Evolutionary conservation across 345 rosid genomes (phyloP).

Genomic region (Microcos paniculata): DNA sequence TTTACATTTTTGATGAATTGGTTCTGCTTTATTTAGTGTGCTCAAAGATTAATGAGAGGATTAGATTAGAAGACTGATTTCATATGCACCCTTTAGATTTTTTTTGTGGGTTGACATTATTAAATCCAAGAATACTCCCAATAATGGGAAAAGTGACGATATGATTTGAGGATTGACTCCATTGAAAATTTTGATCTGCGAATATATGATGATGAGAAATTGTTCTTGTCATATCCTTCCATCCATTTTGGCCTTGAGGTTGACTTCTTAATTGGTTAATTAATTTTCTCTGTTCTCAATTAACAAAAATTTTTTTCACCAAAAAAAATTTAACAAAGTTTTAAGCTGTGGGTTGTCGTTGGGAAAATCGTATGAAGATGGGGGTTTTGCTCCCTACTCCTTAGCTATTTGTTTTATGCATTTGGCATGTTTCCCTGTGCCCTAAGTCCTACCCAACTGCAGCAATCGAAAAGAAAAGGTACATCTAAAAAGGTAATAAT

Average conservation of each 20-base stretch:
- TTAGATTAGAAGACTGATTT: neutral
- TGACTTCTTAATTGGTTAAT: neutral
- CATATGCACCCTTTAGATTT: neutral
- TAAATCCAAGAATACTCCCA: conserved; percentile 14
- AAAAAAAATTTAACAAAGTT: too few relatives aligned
- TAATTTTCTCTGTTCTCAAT: neutral
- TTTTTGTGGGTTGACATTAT: conserved; percentile 5
- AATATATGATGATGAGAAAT: neutral
- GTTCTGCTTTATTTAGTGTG: neutral
- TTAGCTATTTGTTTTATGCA: neutral
- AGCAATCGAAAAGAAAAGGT: too few relatives aligned
- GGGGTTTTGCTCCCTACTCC: too few relatives aligned
- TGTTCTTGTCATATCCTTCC: neutral
- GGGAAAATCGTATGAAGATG: too few relatives aligned
- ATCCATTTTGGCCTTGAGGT: neutral
- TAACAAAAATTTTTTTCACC: too few relatives aligned
- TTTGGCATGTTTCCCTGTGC: too few relatives aligned
- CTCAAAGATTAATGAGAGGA: neutral
- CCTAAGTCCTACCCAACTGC: too few relatives aligned
- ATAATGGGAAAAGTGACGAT: neutral
- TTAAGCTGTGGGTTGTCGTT: too few relatives aligned
- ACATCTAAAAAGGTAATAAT: too few relatives aligned
- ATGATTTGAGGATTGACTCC: conserved; percentile 16
- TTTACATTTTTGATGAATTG: neutral
- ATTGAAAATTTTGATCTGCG: neutral